Evolutionary conservation across 1,284 basidiomycete genomes (phyloP), one percentile per base, ranked within the genome.

Genomic region (Moniliophthora roreri): DNA sequence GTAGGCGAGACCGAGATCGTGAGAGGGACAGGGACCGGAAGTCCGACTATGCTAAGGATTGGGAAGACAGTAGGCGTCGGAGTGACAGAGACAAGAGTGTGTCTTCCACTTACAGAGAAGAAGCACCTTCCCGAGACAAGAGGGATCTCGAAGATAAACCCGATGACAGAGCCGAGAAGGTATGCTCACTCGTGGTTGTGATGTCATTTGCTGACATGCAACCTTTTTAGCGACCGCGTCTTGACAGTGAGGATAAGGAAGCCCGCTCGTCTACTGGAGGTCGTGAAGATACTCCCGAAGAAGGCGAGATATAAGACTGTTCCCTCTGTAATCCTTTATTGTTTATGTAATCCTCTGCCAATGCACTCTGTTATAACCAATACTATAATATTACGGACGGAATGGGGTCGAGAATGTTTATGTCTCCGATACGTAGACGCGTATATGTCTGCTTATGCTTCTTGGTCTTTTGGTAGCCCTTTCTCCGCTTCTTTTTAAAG

Each of bases 401-500:
- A 18, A 46, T 35, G 32, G 51, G 59, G 51, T 56, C n/a, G 15
- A 70, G 69, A 58, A 79, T 69, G 48, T 76, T 72, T 50, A 80
- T 78, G 34, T 81, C 73, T 21, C 93, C 92, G 58, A 96, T 89
- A 50, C 93, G 81, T 54, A 96, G 79, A 65, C 94, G 84, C 21
- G 95, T 98, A 76, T 93, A 98, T 3, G 89, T 87, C 70, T 95
- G 93, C 74, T 98, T 98, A 71, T 95, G 90, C 66, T 84, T 81
- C 61, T 79, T 79, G 7, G 77, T 79, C 63, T 78, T 79, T 63
- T 78, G 77, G 76, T 98, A 98, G 13, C 95, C 95, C 78, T 98
- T 98, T 84, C 96, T 87, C 70, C 94, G 78, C 79, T 98, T 99
- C 79, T 95, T 96, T 77, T 98, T 97, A 70, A 95, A 82, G 51